phyloP scores from a whole-genome alignment of 306 rosid genomes.

The Rosa persica region DNA sequence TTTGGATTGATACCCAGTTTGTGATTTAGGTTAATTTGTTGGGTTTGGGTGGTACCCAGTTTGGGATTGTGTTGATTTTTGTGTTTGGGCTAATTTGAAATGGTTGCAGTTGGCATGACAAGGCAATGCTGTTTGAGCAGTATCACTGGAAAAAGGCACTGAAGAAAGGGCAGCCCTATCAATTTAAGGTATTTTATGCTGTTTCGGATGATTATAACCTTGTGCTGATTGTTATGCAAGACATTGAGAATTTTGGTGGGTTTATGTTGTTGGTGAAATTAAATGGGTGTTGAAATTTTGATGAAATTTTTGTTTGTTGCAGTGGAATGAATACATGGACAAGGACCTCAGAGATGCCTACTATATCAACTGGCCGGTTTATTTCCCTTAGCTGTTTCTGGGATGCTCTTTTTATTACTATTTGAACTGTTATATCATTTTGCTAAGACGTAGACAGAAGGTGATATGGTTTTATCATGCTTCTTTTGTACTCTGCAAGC shows the following conservation, averaged over 20 bases:
- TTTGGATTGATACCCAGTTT: slow-evolving; percentile 10
- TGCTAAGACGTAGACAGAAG: background rate
- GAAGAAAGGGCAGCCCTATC: slow-evolving; percentile 66
- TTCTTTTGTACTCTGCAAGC: background rate
- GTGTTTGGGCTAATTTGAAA: slow-evolving; percentile 8
- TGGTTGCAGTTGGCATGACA: slow-evolving; percentile 85
- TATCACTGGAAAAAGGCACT: slow-evolving; percentile 83
- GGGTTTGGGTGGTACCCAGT: background rate
- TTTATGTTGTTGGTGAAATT: slow-evolving; percentile 3
- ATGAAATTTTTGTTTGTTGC: slow-evolving; percentile 28
- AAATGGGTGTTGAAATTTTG: background rate
- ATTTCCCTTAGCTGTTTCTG: slow-evolving; percentile 60
- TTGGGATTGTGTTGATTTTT: background rate
- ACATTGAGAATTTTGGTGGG: slow-evolving; percentile 12
- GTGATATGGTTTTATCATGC: background rate
- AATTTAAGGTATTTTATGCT: slow-evolving; percentile 49
- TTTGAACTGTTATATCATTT: background rate
- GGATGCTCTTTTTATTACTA: slow-evolving; percentile 6
- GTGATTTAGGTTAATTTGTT: background rate
- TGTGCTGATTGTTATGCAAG: background rate
- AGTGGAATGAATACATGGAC: slow-evolving; percentile 87
- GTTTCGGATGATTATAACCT: background rate
- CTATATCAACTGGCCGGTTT: slow-evolving; percentile 73
- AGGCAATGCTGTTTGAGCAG: slow-evolving; percentile 72
- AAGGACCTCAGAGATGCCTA: slow-evolving; percentile 58